A percentile compares a stretch with the other conserved stretches of the same genome.
phyloP scores from a whole-genome alignment of 78 protist genomes.

The Diacronema lutheri region DNA sequence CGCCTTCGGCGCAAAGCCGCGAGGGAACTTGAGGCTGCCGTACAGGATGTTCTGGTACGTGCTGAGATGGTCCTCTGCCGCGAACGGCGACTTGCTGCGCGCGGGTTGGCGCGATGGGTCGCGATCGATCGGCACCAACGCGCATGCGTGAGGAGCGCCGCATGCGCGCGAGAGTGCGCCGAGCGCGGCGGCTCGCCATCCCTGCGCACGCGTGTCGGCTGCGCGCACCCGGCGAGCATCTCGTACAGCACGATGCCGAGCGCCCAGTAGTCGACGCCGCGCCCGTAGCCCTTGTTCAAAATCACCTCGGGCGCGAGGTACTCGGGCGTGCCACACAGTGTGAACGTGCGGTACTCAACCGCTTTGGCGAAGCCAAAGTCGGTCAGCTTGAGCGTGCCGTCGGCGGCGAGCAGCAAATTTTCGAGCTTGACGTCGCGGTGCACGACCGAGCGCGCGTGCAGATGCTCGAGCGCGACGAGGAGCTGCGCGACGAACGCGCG shows the following conservation, averaged over 20 bases:
- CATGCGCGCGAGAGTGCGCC: too few relatives aligned
- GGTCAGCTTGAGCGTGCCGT: slow-evolving; percentile 65
- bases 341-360: background rate
- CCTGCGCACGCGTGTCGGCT: too few relatives aligned
- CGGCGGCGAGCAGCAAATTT: slow-evolving; percentile 59
- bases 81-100: slow-evolving; percentile 31
- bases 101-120: too few relatives aligned
- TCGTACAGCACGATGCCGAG: slow-evolving; percentile 43
- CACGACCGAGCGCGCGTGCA: slow-evolving; percentile 61
- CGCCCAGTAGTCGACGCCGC: slow-evolving; percentile 76
- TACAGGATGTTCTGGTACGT: slow-evolving; percentile 17
- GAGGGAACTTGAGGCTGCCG: background rate
- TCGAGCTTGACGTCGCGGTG: slow-evolving; percentile 78
- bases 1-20: slow-evolving; percentile 63
- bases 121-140: too few relatives aligned
- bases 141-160: too few relatives aligned
- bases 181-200: too few relatives aligned
- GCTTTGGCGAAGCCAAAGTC: slow-evolving; percentile 70
- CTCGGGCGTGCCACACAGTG: slow-evolving; percentile 82
- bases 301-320: slow-evolving; percentile 85
- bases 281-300: slow-evolving; percentile 76
- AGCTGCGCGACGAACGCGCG: slow-evolving; percentile 31
- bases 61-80: background rate
- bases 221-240: slow-evolving; percentile 43
- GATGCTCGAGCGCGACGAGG: slow-evolving; percentile 60